Conservation (phyloP, 1,284 basidiomycete species). For the Cystobasidium pallidum region DNA sequence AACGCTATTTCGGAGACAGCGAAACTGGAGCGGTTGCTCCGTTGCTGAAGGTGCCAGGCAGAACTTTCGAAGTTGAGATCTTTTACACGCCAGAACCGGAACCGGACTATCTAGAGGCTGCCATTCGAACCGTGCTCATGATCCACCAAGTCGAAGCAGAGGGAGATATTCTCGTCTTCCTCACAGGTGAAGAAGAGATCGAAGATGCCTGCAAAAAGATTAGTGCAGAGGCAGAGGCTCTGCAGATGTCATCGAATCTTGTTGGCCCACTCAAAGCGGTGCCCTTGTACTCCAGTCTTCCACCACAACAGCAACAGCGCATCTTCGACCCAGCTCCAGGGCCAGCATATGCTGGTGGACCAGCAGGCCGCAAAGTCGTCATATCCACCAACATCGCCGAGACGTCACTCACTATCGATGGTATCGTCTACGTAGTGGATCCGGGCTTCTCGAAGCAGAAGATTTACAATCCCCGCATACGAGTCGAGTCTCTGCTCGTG, state of each 20-base stretch:
- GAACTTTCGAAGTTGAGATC: constrained; percentile 91
- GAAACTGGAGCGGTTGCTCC: constrained; percentile 63
- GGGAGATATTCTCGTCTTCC: constrained; percentile 90
- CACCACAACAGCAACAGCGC: constrained; percentile 87
- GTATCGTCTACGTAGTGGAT: constrained; percentile 98
- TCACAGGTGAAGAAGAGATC: constrained; percentile 98
- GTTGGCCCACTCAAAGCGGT: constrained; percentile 86
- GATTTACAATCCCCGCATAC: constrained; percentile 93
- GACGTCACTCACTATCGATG: constrained; percentile 96
- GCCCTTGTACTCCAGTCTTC: constrained; percentile 90
- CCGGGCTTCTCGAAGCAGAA: constrained; percentile 98
- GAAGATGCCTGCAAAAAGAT: constrained; percentile 96
- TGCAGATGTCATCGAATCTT: constrained; percentile 63
- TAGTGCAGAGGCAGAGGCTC: constrained; percentile 81
- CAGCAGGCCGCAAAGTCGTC: constrained; percentile 89
- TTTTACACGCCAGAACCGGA: constrained; percentile 48
- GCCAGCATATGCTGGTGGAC: constrained; percentile 67
- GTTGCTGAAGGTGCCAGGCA: constrained; percentile 91
- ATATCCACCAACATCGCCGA: constrained; percentile 98
- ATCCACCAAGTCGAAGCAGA: constrained; percentile 95
- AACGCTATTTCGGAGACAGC: constrained; percentile 82
- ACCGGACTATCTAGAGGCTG: constrained; percentile 90
- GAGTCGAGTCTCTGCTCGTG: constrained; percentile 91
- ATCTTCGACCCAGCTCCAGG: constrained; percentile 88
- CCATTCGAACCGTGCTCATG: constrained; percentile 94